Evolutionary conservation across 169 alveolate species (phyloP).

Genomic region (Toxoplasma gondii): DNA sequence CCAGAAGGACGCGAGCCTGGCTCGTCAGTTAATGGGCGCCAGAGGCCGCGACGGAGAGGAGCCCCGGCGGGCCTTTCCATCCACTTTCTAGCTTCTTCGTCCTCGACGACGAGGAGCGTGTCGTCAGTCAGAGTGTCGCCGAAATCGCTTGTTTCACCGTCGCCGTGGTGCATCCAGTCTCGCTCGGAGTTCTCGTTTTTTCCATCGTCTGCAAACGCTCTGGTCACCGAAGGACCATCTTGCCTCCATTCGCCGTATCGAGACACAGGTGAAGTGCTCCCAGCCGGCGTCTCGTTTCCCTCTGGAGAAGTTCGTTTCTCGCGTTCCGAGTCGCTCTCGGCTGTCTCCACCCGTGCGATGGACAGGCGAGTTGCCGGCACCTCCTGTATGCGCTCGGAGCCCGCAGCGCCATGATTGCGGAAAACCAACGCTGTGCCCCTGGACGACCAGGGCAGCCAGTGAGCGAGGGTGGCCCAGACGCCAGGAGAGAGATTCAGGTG

Average conservation of each 20-base stretch:
- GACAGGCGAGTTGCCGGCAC: too few relatives aligned
- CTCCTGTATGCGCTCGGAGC: too few relatives aligned
- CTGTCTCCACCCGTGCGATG: not conserved
- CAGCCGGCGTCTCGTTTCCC: not conserved
- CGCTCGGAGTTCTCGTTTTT: not conserved
- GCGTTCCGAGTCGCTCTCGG: not conserved
- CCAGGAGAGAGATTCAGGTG: not conserved
- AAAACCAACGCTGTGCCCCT: not conserved
- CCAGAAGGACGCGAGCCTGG: not conserved
- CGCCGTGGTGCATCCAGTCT: not conserved
- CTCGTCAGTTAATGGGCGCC: not conserved
- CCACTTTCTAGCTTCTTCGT: constrained; percentile 9
- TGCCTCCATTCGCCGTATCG: not conserved
- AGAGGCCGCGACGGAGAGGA: not conserved
- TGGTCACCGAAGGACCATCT: not conserved
- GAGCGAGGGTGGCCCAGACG: not conserved
- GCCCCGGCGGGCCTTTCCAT: not conserved
- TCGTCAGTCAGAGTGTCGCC: not conserved
- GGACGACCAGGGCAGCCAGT: not conserved
- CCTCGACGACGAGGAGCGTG: not conserved
- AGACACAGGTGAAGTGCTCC: not conserved
- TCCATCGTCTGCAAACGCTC: not conserved
- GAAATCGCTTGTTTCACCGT: not conserved
- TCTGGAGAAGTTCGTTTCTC: not conserved
- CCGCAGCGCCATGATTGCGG: too few relatives aligned